Conservation (phyloP, 78 protist genomes). For the Protostelium mycophagum region DNA sequence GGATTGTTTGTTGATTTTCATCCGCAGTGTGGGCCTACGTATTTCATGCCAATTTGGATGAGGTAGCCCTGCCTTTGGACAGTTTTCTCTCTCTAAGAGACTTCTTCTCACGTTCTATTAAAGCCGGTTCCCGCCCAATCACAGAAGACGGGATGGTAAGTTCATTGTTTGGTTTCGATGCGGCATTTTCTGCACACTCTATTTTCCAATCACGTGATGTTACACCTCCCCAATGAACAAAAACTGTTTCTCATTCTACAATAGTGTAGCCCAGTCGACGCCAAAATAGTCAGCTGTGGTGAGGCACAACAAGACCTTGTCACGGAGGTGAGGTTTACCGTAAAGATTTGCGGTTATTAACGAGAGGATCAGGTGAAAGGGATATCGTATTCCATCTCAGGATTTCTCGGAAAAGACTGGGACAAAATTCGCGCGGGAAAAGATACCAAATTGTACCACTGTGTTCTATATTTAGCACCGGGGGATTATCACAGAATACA, state of each 20-base stretch:
- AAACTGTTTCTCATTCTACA: neutral
- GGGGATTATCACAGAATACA: conserved; percentile 86
- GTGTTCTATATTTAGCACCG: conserved; percentile 71
- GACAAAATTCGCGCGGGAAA: conserved; percentile 10
- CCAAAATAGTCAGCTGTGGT: conserved; percentile 63
- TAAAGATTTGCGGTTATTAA: no score
- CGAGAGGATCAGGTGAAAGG: conserved; percentile 86
- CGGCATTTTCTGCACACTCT: no score
- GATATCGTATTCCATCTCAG: conserved; percentile 56
- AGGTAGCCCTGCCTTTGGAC: conserved; percentile 46
- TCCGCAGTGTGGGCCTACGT: conserved; percentile 35
- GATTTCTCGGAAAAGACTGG: conserved; percentile 60
- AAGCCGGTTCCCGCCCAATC: conserved; percentile 38
- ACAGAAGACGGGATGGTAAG: conserved; percentile 21
- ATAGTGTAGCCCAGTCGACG: conserved; percentile 61
- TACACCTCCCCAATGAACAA: no score
- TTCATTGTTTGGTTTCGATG: no score
- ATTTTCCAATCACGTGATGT: neutral
- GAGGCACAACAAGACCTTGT: conserved; percentile 7
- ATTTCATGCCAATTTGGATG: conserved; percentile 53
- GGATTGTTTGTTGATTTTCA: conserved; percentile 32
- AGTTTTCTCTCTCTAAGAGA: conserved; percentile 41
- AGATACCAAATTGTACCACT: conserved; percentile 52
- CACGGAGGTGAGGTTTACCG: conserved; percentile 19
- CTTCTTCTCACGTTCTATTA: conserved; percentile 52